Evolutionary conservation across 805 yeast genomes (phyloP).

Genomic region (Hanseniaspora clermontiae): DNA sequence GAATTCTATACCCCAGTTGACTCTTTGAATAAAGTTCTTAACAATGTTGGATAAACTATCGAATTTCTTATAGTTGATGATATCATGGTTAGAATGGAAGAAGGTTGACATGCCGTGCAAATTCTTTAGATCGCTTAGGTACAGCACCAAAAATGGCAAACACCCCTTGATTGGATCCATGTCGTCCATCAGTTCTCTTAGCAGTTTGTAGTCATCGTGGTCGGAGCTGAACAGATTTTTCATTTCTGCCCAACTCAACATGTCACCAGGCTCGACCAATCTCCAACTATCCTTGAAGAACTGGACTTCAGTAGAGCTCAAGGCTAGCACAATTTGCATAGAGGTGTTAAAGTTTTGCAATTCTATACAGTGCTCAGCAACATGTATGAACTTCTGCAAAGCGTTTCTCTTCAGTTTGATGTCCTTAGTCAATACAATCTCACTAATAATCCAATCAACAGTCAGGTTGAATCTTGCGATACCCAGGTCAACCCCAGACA

Average conservation of each 20-base stretch:
- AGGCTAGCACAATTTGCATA: constrained; percentile 75
- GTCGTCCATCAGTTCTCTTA: constrained; percentile 40
- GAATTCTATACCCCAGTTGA: constrained; percentile 66
- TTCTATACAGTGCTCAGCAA: constrained; percentile 60
- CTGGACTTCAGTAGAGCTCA: constrained; percentile 53
- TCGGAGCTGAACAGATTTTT: constrained; percentile 64
- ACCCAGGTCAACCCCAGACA: constrained; percentile 70
- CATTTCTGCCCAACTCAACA: constrained; percentile 50
- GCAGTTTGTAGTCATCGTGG: constrained; percentile 47
- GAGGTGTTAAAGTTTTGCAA: constrained; percentile 76
- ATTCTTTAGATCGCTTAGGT: constrained; percentile 60
- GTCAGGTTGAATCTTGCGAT: constrained; percentile 76
- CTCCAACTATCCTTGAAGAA: constrained; percentile 62
- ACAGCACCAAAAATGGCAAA: constrained; percentile 81
- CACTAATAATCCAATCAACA: constrained; percentile 87
- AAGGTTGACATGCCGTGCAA: constrained; percentile 40
- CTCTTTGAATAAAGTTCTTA: constrained; percentile 61
- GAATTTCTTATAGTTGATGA: constrained; percentile 69
- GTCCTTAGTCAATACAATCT: constrained; percentile 57
- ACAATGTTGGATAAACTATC: constrained; percentile 64
- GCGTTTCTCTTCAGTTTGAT: constrained; percentile 50
- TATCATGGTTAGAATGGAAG: constrained; percentile 25
- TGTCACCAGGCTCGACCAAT: constrained; percentile 57
- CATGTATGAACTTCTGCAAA: constrained; percentile 74
- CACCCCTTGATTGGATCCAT: constrained; percentile 60